Percentiles rank a stretch among this genome's conserved stretches.
phyloP scores from a whole-genome alignment of 2,329 filamentous ascomycete species.

The Nigrospora osmanthi region DNA sequence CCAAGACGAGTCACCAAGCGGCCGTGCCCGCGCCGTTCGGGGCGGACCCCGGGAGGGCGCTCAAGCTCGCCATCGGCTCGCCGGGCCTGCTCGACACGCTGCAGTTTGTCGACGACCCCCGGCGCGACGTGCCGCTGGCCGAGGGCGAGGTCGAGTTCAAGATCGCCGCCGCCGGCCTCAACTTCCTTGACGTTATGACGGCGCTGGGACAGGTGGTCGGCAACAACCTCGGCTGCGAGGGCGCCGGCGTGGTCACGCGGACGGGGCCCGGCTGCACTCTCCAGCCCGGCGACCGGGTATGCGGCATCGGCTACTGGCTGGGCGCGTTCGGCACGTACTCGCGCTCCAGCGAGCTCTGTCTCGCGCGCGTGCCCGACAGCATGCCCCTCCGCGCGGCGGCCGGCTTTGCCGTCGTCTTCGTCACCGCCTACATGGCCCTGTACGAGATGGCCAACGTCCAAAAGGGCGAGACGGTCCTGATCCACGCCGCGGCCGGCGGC shows the following conservation, averaged over 20 bases:
- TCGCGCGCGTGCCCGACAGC: constrained; percentile 16
- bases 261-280: constrained; percentile 9
- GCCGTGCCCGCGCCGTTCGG: constrained; percentile 11
- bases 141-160: constrained; percentile 24
- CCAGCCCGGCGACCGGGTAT: constrained; percentile 18
- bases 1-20: constrained; percentile 7
- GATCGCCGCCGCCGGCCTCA: constrained; percentile 18
- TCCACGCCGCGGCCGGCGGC: constrained; percentile 6
- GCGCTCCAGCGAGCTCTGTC: constrained; percentile 16
- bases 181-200: constrained; percentile 19
- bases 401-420: constrained; percentile 4
- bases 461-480: constrained; percentile 3
- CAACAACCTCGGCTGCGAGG: constrained; percentile 1
- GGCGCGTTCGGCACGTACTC: constrained; percentile 17
- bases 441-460: constrained; percentile 1
- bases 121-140: constrained; percentile 13
- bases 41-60: constrained; percentile 5
- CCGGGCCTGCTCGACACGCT: constrained; percentile 7
- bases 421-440: constrained; percentile 5
- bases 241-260: background rate
- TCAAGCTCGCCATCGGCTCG: constrained; percentile 5
- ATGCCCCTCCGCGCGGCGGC: constrained; percentile 12
- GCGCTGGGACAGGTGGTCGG: constrained; percentile 4
- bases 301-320: constrained; percentile 28
- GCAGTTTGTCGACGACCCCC: constrained; percentile 8